Percentiles rank a stretch among this genome's conserved stretches.
phyloP scores from a whole-genome alignment of 176 grass and related monocot species.

The Sorghum bicolor region DNA sequence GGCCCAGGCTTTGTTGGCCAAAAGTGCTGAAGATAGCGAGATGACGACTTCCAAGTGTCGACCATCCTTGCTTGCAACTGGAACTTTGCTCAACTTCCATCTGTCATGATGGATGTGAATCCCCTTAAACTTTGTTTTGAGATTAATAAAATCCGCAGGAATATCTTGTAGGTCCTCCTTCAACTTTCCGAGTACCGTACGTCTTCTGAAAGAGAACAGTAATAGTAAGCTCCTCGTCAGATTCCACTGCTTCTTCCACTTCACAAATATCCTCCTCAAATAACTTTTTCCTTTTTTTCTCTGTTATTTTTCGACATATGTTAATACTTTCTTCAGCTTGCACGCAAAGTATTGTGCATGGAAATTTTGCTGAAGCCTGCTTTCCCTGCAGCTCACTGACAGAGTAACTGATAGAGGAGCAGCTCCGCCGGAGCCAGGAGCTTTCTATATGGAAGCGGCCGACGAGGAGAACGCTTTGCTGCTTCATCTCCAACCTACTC shows the following conservation, averaged over 20 bases:
- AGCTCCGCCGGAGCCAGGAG: not conserved
- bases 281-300: not conserved
- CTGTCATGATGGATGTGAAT: not conserved
- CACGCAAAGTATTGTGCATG: not conserved
- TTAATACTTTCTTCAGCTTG: not conserved
- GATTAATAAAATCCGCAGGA: not conserved
- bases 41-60: not conserved
- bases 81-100: not conserved
- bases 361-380: not conserved
- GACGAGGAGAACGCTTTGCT: conserved; percentile 25
- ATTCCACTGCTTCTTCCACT: not conserved
- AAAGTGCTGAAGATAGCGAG: not conserved
- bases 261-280: not conserved
- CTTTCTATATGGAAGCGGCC: conserved; percentile 1
- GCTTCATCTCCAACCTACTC: not conserved
- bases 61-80: not conserved
- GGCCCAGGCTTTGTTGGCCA: not conserved
- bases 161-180: not conserved
- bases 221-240: not conserved
- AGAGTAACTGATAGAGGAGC: not conserved
- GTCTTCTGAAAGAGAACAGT: not conserved
- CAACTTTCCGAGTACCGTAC: not conserved
- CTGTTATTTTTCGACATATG: not conserved
- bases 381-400: not conserved
- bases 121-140: not conserved